A percentile compares a stretch with the other conserved stretches of the same genome.
Conservation (phyloP, 176 grass and related monocot species). For the Tuctoria greenei region DNA sequence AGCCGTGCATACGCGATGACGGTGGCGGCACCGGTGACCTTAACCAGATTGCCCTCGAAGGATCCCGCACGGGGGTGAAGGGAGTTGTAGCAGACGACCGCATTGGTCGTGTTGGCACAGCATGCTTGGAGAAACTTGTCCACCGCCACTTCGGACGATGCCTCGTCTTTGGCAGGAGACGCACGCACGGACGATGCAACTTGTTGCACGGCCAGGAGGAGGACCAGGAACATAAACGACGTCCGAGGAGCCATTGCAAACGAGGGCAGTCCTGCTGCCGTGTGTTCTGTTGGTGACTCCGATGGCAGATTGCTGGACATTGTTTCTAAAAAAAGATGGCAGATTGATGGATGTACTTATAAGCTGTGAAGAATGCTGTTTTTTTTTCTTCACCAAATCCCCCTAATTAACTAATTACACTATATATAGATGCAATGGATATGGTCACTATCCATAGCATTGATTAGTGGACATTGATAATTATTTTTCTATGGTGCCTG, state of each 20-base stretch:
- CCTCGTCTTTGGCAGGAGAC: background rate
- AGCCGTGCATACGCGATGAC: background rate
- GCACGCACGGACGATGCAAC: background rate
- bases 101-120: background rate
- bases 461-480: no score
- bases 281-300: no score
- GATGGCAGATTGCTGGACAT: no score
- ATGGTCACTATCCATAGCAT: no score
- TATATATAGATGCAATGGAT: no score
- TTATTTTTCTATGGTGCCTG: no score
- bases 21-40: background rate
- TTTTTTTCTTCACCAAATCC: no score
- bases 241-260: background rate
- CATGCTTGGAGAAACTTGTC: background rate
- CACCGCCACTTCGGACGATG: background rate
- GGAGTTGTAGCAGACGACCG: background rate
- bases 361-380: no score
- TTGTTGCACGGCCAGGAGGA: background rate
- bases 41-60: background rate
- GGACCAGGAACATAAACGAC: background rate
- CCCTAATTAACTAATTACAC: no score
- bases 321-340: no score
- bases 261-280: no score
- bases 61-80: background rate
- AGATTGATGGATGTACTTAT: no score